These are phyloP conservation scores for Ceratocystis huliohia DNA, from an alignment of 2,329 filamentous ascomycete genomes.

Conservation along the genomic window DNA sequence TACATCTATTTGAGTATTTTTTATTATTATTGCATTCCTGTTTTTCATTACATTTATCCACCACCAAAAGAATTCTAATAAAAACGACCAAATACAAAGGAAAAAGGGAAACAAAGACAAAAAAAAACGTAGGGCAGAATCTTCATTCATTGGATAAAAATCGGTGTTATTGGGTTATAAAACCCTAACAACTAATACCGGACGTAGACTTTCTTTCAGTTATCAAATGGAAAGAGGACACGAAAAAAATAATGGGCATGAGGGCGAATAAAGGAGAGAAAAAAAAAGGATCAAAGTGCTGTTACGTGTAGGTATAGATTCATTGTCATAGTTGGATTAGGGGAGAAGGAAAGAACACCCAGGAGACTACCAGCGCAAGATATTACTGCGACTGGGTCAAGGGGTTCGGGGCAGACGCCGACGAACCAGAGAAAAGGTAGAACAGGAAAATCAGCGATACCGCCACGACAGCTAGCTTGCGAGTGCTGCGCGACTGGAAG, in stretches of 20 bases:
- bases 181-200: no score
- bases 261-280: no score
- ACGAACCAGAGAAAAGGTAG: conserved; percentile 15
- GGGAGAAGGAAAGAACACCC: background rate
- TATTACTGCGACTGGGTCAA: background rate
- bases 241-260: no score
- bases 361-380: background rate
- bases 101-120: background rate
- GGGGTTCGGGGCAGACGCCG: background rate
- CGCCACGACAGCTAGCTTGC: conserved; percentile 12
- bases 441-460: conserved; percentile 8
- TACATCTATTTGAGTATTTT: background rate
- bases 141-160: no score
- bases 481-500: conserved; percentile 16
- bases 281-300: background rate
- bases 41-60: background rate
- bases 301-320: background rate
- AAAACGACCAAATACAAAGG: background rate
- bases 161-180: no score
- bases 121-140: background rate
- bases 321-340: background rate
- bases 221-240: no score
- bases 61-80: background rate
- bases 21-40: background rate
- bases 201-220: no score